Percentiles rank a stretch among this genome's conserved stretches.
These are phyloP conservation scores for Ramaria sp. DNA, from an alignment of 768 basidiomycete species.

Conservation along the genomic window DNA sequence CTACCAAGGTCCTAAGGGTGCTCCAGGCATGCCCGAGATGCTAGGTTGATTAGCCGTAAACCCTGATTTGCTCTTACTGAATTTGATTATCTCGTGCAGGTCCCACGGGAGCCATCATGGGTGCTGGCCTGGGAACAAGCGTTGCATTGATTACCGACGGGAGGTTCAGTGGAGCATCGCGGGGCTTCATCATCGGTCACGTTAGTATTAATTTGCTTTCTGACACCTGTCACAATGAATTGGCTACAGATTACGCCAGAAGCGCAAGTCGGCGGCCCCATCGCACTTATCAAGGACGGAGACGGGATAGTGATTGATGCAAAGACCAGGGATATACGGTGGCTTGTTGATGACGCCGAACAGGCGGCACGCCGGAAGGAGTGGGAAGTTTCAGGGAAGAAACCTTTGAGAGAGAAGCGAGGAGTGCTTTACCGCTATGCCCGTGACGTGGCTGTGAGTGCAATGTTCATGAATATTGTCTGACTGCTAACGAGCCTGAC, in stretches of 20 bases:
- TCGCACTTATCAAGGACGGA: slow-evolving; percentile 78
- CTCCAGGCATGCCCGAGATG: slow-evolving; percentile 88
- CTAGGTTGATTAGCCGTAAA: slow-evolving; percentile 22
- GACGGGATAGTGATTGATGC: slow-evolving; percentile 71
- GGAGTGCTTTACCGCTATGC: slow-evolving; percentile 76
- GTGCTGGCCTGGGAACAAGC: slow-evolving; percentile 67
- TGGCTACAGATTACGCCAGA: slow-evolving; percentile 45
- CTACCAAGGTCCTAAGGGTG: slow-evolving; percentile 85
- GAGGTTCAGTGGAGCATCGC: slow-evolving; percentile 77
- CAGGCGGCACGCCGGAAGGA: slow-evolving; percentile 45
- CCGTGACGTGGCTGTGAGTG: slow-evolving; percentile 74
- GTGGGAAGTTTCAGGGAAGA: slow-evolving; percentile 63
- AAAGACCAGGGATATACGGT: slow-evolving; percentile 51
- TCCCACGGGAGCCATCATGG: slow-evolving; percentile 76
- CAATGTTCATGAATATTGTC: background rate
- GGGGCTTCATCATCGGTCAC: slow-evolving; percentile 48
- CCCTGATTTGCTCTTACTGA: slow-evolving; percentile 10
- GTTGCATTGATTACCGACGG: slow-evolving; percentile 85
- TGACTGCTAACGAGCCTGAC: background rate
- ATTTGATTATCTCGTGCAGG: slow-evolving; percentile 26
- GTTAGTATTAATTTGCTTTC: background rate
- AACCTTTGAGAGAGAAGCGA: slow-evolving; percentile 54
- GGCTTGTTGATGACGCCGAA: slow-evolving; percentile 62
- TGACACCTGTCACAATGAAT: background rate
- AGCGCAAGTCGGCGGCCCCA: slow-evolving; percentile 75